Evolutionary conservation across 495 filamentous ascomycete genomes (phyloP).

Genomic region (Hyphodiscus hymeniophilus): DNA sequence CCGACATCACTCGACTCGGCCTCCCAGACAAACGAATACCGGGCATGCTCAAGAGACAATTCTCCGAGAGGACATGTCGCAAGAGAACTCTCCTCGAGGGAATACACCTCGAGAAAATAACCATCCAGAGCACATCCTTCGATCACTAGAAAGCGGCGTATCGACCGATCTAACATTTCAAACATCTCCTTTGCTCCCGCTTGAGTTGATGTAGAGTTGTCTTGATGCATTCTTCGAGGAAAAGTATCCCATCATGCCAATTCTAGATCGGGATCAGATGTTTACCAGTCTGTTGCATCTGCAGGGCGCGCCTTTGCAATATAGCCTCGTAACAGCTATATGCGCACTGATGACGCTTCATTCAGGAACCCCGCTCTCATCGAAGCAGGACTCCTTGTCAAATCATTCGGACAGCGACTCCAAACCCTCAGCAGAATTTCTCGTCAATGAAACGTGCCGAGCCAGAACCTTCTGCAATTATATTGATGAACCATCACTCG

Average conservation of each 20-base stretch:
- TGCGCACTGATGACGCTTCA: slow-evolving; percentile 9
- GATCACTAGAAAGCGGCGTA: no score
- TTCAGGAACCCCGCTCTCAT: not conserved
- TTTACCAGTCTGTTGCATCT: not conserved
- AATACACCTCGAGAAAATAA: no score
- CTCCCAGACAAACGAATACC: not conserved
- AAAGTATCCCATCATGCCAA: slow-evolving; percentile 17
- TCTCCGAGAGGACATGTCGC: no score
- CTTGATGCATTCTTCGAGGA: slow-evolving; percentile 16
- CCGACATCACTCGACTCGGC: not conserved
- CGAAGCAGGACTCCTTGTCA: not conserved
- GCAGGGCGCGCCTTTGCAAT: slow-evolving; percentile 3
- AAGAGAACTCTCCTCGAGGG: no score
- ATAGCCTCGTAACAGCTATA: slow-evolving; percentile 8
- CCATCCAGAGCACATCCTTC: no score
- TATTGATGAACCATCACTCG: slow-evolving; percentile 6
- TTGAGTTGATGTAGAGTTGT: slow-evolving; percentile 5
- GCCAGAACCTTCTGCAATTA: slow-evolving; percentile 5
- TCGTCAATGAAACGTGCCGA: slow-evolving; percentile 4
- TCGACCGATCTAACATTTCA: not conserved
- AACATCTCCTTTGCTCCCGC: slow-evolving; percentile 6
- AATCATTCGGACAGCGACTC: not conserved
- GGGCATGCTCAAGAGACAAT: no score
- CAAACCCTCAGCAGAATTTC: slow-evolving; percentile 1
- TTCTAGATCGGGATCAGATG: slow-evolving; percentile 2